Base-by-base conservation (phyloP, 148 eudicot species). In the Camellia lanceoleosa region DNA sequence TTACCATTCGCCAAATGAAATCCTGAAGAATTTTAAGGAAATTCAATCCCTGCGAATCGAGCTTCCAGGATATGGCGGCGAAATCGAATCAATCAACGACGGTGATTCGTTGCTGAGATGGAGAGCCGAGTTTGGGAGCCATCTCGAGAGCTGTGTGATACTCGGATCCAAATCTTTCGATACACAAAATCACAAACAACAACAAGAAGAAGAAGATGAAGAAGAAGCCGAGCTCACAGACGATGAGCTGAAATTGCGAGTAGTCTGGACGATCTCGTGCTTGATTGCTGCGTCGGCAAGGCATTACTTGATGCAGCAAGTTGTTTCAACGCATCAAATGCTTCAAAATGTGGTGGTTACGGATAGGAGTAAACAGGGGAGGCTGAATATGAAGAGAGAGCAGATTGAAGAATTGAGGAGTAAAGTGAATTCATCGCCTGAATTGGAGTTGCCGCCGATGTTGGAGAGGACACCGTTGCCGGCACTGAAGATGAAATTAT, bases 181-280 rank as follows among this genome's bases (percentile, higher is more conserved):
- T 30, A n/a, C 80, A 16, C 9, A 20, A 5, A 42, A 51, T 5
- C 62, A 16, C 49, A 38, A 41, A 64, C 5, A 7, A 20, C 20
- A 67, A 41, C 52, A 10, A 18, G 16, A 64, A 71, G 38, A 60
- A 18, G 38, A 54, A 10, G 3, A 78, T 56, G 54, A 72, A 5
- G 51, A 79, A 0, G 79, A 68, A 0, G 63, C 20, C 8, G 5
- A 55, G 67, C 59, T 90, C 23, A 78, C 73, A 0, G 86, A 88
- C 65, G 89, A 84, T 3, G 92, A 90, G 54, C 78, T 92, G 49
- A 91, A 88, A 71, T 47, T 84, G 83, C 82, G 92, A 78, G 85
- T 92, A 5, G 87, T 92, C 3, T 91, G 97, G 94, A 89, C 90
- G 54, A 85, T 92, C 1, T 88, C 91, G 3, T 89, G 92, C 79